A percentile compares a stretch with the other conserved stretches of the same genome.
phyloP scores from a whole-genome alignment of 495 filamentous ascomycete species.

The Talaromyces liani region DNA sequence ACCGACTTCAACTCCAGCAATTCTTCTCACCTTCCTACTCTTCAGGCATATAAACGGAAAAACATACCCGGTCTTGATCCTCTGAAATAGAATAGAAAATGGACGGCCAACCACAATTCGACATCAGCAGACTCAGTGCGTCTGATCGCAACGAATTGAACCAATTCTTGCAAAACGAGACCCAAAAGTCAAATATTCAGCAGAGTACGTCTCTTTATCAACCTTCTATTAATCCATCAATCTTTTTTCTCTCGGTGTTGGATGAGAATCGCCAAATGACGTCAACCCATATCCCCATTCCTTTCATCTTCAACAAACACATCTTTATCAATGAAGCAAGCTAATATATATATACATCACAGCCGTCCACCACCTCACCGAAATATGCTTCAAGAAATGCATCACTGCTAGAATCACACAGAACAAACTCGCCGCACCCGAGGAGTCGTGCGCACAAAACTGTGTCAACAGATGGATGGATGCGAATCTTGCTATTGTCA shows the following conservation, averaged over 20 bases:
- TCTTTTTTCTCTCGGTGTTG: background rate
- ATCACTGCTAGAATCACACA: constrained; percentile 57
- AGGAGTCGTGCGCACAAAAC: constrained; percentile 78
- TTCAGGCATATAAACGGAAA: too few relatives aligned
- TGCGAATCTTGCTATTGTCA: constrained; percentile 69
- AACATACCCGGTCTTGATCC: too few relatives aligned
- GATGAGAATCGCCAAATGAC: background rate
- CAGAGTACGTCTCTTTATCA: constrained; percentile 51
- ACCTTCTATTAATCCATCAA: background rate
- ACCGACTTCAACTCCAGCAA: too few relatives aligned
- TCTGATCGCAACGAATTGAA: constrained; percentile 82
- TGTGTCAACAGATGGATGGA: constrained; percentile 94
- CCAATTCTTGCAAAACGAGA: constrained; percentile 70
- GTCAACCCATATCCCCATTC: background rate
- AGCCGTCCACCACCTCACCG: constrained; percentile 79
- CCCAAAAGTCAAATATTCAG: constrained; percentile 74
- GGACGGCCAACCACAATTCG: constrained; percentile 34
- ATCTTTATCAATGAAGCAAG: background rate
- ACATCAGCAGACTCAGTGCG: constrained; percentile 67
- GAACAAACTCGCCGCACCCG: constrained; percentile 59
- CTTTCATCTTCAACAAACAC: background rate
- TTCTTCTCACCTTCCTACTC: too few relatives aligned
- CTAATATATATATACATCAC: background rate
- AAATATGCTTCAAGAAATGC: constrained; percentile 93
- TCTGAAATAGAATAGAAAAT: constrained; percentile 16